These are phyloP conservation scores for Aspergillus sp. DNA, from an alignment of 2,329 filamentous ascomycete genomes.

Conservation along the genomic window DNA sequence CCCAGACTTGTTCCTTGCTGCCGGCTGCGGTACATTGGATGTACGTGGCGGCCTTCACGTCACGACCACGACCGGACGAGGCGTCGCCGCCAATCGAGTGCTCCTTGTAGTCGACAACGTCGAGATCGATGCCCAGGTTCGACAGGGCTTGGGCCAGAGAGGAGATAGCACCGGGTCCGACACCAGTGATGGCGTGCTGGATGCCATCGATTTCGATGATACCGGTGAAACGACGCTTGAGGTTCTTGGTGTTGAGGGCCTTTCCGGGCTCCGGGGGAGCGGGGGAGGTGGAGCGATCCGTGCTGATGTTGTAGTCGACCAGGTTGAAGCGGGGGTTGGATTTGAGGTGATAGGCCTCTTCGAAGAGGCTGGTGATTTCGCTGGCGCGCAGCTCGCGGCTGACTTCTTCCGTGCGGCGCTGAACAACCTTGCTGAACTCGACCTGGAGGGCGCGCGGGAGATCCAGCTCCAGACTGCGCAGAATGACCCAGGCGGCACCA, in stretches of 20 bases:
- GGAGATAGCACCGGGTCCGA: slow-evolving; percentile 88
- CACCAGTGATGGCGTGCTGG: slow-evolving; percentile 75
- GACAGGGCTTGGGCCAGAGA: slow-evolving; percentile 80
- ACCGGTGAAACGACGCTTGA: slow-evolving; percentile 80
- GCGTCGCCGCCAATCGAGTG: slow-evolving; percentile 67
- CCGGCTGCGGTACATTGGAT: slow-evolving; percentile 78
- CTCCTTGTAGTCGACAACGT: slow-evolving; percentile 94
- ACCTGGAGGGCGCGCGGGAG: slow-evolving; percentile 89
- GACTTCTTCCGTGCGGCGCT: slow-evolving; percentile 74
- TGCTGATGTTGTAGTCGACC: slow-evolving; percentile 86
- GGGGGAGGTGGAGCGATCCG: slow-evolving; percentile 76
- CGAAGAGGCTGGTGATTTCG: slow-evolving; percentile 87
- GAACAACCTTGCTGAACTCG: slow-evolving; percentile 85
- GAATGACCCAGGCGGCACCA: slow-evolving; percentile 90
- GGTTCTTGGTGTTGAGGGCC: slow-evolving; percentile 73
- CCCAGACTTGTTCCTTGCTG: slow-evolving; percentile 54
- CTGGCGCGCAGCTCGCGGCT: slow-evolving; percentile 79
- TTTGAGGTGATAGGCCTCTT: slow-evolving; percentile 80
- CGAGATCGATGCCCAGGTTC: slow-evolving; percentile 77
- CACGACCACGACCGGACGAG: slow-evolving; percentile 58
- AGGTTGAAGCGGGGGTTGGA: slow-evolving; percentile 81
- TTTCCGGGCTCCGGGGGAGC: slow-evolving; percentile 66
- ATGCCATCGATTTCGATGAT: slow-evolving; percentile 77
- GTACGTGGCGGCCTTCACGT: slow-evolving; percentile 92
- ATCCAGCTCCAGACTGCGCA: slow-evolving; percentile 84